A percentile compares a stretch with the other conserved stretches of the same genome.
phyloP scores from a whole-genome alignment of 2,329 filamentous ascomycete species.

The Chalara sp. region DNA sequence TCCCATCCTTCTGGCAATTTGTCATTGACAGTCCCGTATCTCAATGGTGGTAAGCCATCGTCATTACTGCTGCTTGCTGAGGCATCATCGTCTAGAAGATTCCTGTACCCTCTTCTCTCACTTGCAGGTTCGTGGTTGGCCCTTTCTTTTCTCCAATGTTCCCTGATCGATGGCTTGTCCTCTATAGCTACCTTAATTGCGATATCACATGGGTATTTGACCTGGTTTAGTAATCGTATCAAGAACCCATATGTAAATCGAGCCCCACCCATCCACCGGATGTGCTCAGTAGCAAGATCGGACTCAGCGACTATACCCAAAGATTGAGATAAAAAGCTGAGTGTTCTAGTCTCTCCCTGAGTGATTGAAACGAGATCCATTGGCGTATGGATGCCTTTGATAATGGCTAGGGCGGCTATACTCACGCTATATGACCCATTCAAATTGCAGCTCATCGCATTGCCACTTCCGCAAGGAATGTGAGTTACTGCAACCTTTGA shows the following conservation, averaged over 20 bases:
- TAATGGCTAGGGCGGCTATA: constrained; percentile 71
- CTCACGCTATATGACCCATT: constrained; percentile 73
- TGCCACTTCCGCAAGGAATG: constrained; percentile 88
- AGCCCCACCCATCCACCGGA: constrained; percentile 86
- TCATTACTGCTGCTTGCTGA: constrained; percentile 23
- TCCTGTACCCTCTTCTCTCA: constrained; percentile 23
- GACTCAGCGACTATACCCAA: constrained; percentile 85
- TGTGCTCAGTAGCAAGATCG: constrained; percentile 81
- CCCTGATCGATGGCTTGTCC: constrained; percentile 66
- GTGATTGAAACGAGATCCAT: constrained; percentile 85
- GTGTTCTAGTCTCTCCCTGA: constrained; percentile 63
- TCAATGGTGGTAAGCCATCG: constrained; percentile 61
- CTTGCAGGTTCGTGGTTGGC: constrained; percentile 20
- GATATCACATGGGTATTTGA: constrained; percentile 81
- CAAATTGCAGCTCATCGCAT: constrained; percentile 86
- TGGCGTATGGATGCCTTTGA: constrained; percentile 81
- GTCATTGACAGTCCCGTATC: constrained; percentile 75
- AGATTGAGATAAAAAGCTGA: constrained; percentile 88
- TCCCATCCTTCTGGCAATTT: constrained; percentile 73
- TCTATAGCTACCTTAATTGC: constrained; percentile 77
- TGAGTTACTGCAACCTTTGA: constrained; percentile 74
- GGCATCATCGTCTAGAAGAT: constrained; percentile 26
- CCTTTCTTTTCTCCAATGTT: constrained; percentile 56
- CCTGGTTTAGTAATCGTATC: constrained; percentile 67
- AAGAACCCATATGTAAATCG: constrained; percentile 83